These are phyloP conservation scores for Boletus coccyginus DNA, from an alignment of 768 basidiomycete genomes.

Conservation along the genomic window DNA sequence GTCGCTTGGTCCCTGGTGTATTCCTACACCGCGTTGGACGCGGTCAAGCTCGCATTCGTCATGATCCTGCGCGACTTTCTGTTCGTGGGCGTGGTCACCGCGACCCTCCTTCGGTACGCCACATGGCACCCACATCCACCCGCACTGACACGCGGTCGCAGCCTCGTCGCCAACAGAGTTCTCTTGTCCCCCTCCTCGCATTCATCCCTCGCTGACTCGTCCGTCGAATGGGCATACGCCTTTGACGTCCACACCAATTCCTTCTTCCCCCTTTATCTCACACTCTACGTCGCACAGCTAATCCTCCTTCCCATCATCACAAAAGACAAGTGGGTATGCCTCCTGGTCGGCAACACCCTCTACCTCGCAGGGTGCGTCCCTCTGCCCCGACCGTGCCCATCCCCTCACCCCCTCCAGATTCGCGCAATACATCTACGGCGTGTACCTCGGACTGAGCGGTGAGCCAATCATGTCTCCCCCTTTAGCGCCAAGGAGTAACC, in stretches of 20 bases:
- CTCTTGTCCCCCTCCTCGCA: constrained; percentile 72
- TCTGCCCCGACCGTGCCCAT: not conserved
- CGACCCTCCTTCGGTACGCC: constrained; percentile 71
- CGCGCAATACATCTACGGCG: constrained; percentile 88
- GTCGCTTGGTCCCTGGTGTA: constrained; percentile 87
- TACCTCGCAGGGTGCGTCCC: constrained; percentile 68
- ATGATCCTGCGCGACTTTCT: constrained; percentile 93
- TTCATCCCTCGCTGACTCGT: constrained; percentile 64
- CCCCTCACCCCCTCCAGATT: constrained; percentile 45
- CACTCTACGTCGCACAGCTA: constrained; percentile 85
- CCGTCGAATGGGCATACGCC: constrained; percentile 90
- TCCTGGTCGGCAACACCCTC: constrained; percentile 85
- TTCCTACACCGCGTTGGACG: constrained; percentile 53
- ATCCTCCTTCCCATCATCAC: constrained; percentile 82
- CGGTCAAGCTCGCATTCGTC: constrained; percentile 62
- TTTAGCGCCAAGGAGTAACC: not conserved
- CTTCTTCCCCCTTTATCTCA: constrained; percentile 92
- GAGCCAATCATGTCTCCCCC: constrained; percentile 21
- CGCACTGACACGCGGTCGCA: constrained; percentile 34
- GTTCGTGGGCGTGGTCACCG: constrained; percentile 66
- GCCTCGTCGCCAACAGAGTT: constrained; percentile 70
- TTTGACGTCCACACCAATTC: constrained; percentile 97
- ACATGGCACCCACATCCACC: not conserved
- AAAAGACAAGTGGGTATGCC: constrained; percentile 88
- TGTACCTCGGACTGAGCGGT: constrained; percentile 86